phyloP scores from a whole-genome alignment of 257 asterid genomes.

The Nicotiana paniculata region DNA sequence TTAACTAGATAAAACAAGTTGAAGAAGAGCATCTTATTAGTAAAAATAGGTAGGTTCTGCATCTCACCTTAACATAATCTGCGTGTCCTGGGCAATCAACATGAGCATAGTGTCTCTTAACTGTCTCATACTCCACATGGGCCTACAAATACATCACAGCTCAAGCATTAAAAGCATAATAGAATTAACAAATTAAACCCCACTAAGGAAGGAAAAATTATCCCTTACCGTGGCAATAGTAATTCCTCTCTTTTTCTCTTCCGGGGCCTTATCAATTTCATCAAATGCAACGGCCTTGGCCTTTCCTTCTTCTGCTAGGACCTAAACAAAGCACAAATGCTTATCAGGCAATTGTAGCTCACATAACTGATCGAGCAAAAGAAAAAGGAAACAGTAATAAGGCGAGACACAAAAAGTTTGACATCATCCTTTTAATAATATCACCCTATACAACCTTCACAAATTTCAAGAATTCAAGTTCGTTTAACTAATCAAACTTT shows the following conservation, averaged over 20 bases:
- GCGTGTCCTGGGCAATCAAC: slow-evolving; percentile 99
- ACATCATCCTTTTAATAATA: neutral
- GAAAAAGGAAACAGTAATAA: neutral
- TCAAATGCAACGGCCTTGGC: slow-evolving; percentile 92
- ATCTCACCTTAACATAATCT: slow-evolving; percentile 82
- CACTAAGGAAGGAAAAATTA: neutral
- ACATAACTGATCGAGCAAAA: neutral
- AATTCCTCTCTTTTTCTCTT: slow-evolving; percentile 94
- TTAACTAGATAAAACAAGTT: neutral
- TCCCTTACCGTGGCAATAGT: slow-evolving; percentile 78
- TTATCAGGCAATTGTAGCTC: neutral
- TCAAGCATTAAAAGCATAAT: slow-evolving; percentile 8
- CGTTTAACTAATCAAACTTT: neutral
- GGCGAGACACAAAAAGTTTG: neutral
- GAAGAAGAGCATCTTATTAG: neutral
- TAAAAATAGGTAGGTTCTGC: neutral
- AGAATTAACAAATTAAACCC: neutral
- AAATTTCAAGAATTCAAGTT: neutral
- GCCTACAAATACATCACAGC: slow-evolving; percentile 50
- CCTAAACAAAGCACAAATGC: slow-evolving; percentile 31
- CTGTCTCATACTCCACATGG: slow-evolving; percentile 91
- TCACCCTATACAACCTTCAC: neutral
- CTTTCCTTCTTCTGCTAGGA: slow-evolving; percentile 79
- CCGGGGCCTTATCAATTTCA: slow-evolving; percentile 98
- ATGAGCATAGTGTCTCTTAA: slow-evolving; percentile 91